Conservation (phyloP, 441 rosid genomes). For the Viola pubescens region DNA sequence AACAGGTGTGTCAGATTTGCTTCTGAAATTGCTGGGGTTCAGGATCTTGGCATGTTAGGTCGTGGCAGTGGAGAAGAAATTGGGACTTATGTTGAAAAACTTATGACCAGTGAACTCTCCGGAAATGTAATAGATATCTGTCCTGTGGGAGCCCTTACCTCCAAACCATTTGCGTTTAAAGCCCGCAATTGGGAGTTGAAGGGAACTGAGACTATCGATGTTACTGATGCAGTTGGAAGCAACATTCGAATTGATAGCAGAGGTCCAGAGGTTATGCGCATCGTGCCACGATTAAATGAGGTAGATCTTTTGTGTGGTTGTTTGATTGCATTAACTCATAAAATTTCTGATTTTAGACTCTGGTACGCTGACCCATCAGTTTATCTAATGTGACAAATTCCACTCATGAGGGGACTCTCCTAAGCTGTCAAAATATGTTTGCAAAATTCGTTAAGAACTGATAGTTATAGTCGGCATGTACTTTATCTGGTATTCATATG, state of each 20-base stretch:
- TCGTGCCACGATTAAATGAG: slow-evolving; percentile 86
- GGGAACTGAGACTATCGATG: slow-evolving; percentile 92
- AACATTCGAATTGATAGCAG: slow-evolving; percentile 93
- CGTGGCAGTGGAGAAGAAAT: slow-evolving; percentile 99
- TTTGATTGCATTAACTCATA: no score
- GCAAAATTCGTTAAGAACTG: no score
- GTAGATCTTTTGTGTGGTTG: slow-evolving; percentile 22
- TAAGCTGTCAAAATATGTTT: no score
- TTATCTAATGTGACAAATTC: slow-evolving; percentile 2
- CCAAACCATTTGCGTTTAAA: slow-evolving; percentile 95
- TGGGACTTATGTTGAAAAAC: slow-evolving; percentile 94
- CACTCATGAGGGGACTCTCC: neutral
- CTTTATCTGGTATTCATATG: no score
- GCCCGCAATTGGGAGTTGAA: slow-evolving; percentile 99
- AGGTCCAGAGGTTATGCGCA: slow-evolving; percentile 97
- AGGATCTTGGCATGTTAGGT: slow-evolving; percentile 96
- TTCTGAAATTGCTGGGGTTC: slow-evolving; percentile 87
- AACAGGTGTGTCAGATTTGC: slow-evolving; percentile 96
- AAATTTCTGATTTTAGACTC: no score
- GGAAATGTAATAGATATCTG: slow-evolving; percentile 96
- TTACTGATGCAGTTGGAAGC: slow-evolving; percentile 91
- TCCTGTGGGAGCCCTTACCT: slow-evolving; percentile 98
- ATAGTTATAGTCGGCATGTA: no score
- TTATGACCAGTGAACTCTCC: slow-evolving; percentile 97
- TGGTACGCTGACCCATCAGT: slow-evolving; percentile 1